Percentiles rank a stretch among this genome's conserved stretches.
Conservation (phyloP, 495 filamentous ascomycete genomes). For the Aspergillus funiculosus region DNA sequence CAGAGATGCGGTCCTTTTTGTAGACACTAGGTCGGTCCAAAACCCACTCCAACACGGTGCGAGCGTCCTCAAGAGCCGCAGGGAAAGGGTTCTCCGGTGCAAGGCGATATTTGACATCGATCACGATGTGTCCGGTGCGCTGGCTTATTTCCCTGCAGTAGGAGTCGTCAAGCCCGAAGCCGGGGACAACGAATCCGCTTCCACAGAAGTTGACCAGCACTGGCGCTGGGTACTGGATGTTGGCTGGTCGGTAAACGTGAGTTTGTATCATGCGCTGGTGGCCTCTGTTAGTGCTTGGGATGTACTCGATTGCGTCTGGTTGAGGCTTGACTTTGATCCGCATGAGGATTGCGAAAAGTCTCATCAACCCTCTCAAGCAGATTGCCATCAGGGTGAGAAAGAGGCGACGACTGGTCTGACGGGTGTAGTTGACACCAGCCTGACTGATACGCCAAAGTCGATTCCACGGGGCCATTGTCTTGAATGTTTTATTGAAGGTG, state of each 20-base stretch:
- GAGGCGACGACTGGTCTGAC: too few species aligned
- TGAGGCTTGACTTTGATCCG: too few species aligned
- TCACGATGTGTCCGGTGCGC: conserved; percentile 32
- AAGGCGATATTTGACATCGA: conserved; percentile 64
- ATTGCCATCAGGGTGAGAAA: too few species aligned
- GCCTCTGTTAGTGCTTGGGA: conserved; percentile 40
- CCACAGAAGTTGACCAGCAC: conserved; percentile 43
- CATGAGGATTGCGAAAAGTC: too few species aligned
- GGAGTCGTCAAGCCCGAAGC: conserved; percentile 37
- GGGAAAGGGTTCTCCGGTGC: conserved; percentile 75
- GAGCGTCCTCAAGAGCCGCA: conserved; percentile 63
- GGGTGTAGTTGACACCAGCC: too few species aligned
- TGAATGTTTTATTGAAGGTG: too few species aligned
- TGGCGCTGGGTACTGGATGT: conserved; percentile 19
- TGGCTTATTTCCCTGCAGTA: conserved; percentile 29
- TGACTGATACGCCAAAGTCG: too few species aligned
- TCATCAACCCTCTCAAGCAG: too few species aligned
- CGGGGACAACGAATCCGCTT: conserved; percentile 37
- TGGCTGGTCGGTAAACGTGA: conserved; percentile 31
- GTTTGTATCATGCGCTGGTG: conserved; percentile 33
- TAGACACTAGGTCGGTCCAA: conserved; percentile 24
- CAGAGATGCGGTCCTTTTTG: conserved; percentile 26
- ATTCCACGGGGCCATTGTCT: too few species aligned
- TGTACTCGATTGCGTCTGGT: conserved; percentile 30
- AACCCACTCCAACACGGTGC: conserved; percentile 33